Evolutionary conservation across 768 basidiomycete genomes (phyloP), one percentile per base, ranked within the genome.

Genomic region (Cyclocybe cylindracea): DNA sequence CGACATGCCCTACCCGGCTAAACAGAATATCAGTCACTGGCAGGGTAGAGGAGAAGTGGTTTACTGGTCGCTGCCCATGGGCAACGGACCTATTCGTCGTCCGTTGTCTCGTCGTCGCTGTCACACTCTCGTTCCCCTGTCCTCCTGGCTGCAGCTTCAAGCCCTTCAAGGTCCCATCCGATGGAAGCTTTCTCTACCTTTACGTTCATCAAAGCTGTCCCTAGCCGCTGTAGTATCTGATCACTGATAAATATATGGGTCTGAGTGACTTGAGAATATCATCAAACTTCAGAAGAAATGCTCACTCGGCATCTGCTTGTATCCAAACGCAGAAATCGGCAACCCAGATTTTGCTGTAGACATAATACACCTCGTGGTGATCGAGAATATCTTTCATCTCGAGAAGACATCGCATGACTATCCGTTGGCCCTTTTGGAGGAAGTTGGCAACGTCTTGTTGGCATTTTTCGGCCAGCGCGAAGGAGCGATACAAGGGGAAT

Each of bases 281-380:
- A 24, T 24, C 24, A 24, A 24, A 24, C 24, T 24, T 24, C 24
- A 24, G 24, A 48, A 45, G 31, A 34, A 43, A 36, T n/a, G 66
- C 82, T 54, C 59, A 92, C 91, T 77, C 82, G n/a, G 87, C 84
- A 58, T 75, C 75, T 7, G 79, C 73, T 59, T 90, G 86, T 34
- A 80, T 73, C 91, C 91, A 93, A n/a, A 85, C 79, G 58, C 87
- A 89, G 59, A 89, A 86, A 62, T 93, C 91, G 56, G 91, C 86
- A 39, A 92, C 58, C 91, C 91, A 94, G 33, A 92, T 80, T 65
- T 90, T 91, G 67, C 82, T 86, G 66, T 91, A 94, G n/a, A 91
- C 76, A 65, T 91, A 92, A 68, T 94, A 94, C 8, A 89, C 85
- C 56, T 91, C 90, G 57, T 91, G 89, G 60, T 82, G 85, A 61